Evolutionary conservation across 306 rosid genomes (phyloP), one percentile per base, ranked within the genome.

Genomic region (Nissolia schottii): DNA sequence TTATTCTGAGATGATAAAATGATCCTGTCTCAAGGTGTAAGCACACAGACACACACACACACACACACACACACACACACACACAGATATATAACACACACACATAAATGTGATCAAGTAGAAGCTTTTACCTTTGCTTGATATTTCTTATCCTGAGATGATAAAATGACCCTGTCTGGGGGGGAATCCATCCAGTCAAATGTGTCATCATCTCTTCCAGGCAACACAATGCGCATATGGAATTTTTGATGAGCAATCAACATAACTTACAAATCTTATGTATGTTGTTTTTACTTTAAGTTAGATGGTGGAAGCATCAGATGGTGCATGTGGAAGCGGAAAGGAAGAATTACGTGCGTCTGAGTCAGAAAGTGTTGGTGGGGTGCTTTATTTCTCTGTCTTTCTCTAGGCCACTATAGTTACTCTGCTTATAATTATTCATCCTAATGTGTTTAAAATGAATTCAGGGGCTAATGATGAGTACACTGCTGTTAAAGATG

Each of bases 221-320:
- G 28, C 23, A n/a, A 19, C 55, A 28, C 23, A 59, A 32, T 18
- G 43, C 13, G 2, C 12, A 12, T 50, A 18, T 7, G 25, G 16
- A 70, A 64, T 66, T 62, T 48, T 67, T 8, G 5, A 68, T 43
- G 22, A 37, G 2, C 43, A 7, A 35, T 74, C 46, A 34, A 13
- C 67, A 16, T 31, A 27, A 38, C 2, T 40, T 41, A 18, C n/a
- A 78, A 73, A 32, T 78, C 37, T 18, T 9, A 9, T 13, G 15
- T 35, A 59, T 49, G 50, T 55, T 56, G 49, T 37, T 49, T 50
- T 16, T 71, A 58, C 29, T 71, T 70, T 79, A 64, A 28, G 58
- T 71, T 55, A 79, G 84, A 57, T 53, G 74, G 74, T 0, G 5
- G 71, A 79, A 41, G 62, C 73, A 67, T 79, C 77, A 67, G 35